These are phyloP conservation scores for Pseudogymnoascus sp. DNA, from an alignment of 2,329 filamentous ascomycete species.

Conservation along the genomic window DNA sequence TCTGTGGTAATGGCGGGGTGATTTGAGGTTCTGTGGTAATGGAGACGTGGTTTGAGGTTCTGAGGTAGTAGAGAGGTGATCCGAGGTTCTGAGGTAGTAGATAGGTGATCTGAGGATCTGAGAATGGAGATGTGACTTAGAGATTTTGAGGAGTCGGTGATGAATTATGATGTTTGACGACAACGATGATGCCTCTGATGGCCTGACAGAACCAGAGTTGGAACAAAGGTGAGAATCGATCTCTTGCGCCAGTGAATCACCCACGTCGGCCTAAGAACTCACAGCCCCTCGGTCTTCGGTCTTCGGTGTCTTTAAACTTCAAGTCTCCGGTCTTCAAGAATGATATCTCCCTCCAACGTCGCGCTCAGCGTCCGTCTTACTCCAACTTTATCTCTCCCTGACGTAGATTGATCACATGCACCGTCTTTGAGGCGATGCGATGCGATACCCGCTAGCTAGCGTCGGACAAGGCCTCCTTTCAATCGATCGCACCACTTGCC, in stretches of 20 bases:
- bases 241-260: neutral
- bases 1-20: neutral
- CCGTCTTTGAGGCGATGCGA: neutral
- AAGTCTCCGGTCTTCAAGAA: neutral
- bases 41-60: neutral
- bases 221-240: neutral
- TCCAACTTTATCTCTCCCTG: neutral
- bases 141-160: neutral
- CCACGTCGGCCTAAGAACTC: neutral
- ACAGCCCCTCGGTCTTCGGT: neutral
- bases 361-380: neutral
- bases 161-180: neutral
- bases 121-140: neutral
- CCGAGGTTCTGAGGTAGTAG: neutral
- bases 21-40: neutral
- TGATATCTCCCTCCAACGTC: neutral
- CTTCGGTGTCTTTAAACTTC: neutral
- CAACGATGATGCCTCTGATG: neutral
- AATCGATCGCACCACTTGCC: neutral
- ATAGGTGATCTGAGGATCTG: neutral
- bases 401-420: neutral
- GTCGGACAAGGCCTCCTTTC: neutral
- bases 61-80: neutral
- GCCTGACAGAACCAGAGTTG: neutral
- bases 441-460: neutral